A percentile compares a stretch with the other conserved stretches of the same genome.
Conservation (phyloP, 1,284 basidiomycete species). For the Hymenochaete sp. region DNA sequence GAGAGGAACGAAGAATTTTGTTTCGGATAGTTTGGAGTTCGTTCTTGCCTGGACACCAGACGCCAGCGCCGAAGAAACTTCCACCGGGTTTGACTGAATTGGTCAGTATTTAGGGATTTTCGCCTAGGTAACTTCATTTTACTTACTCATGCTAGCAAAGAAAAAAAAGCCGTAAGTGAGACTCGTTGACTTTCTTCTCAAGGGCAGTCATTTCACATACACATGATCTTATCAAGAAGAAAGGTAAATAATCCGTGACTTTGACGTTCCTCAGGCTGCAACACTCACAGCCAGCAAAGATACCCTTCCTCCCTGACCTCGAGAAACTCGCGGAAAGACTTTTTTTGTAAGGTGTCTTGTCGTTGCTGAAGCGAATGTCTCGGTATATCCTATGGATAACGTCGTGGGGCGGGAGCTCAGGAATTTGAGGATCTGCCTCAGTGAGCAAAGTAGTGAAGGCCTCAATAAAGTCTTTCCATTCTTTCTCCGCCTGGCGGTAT, state of each 20-base stretch:
- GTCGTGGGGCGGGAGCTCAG: slow-evolving; percentile 79
- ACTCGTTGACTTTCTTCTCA: background rate
- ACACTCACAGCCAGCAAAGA: slow-evolving; percentile 65
- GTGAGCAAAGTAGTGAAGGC: slow-evolving; percentile 56
- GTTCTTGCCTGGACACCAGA: slow-evolving; percentile 78
- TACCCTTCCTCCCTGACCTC: slow-evolving; percentile 70
- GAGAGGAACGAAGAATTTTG: slow-evolving; percentile 56
- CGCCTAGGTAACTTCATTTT: too few relatives aligned
- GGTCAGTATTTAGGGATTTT: background rate
- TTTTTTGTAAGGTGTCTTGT: slow-evolving; percentile 89
- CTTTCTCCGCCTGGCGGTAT: slow-evolving; percentile 74
- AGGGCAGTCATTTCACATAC: slow-evolving; percentile 20
- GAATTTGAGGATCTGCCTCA: slow-evolving; percentile 73
- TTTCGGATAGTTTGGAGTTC: slow-evolving; percentile 66
- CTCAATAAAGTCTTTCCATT: slow-evolving; percentile 81
- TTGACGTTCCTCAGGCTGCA: too few relatives aligned
- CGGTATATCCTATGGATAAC: slow-evolving; percentile 79
- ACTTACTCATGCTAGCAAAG: slow-evolving; percentile 1
- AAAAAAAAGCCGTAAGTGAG: background rate
- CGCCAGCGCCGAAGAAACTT: slow-evolving; percentile 70
- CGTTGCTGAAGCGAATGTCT: slow-evolving; percentile 84
- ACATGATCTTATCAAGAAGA: slow-evolving; percentile 32
- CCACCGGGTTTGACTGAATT: slow-evolving; percentile 71
- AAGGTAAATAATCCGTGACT: slow-evolving; percentile 1
- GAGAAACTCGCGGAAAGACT: slow-evolving; percentile 73